Base-by-base conservation (phyloP, 2,329 filamentous ascomycete species). In the Pseudofabraea citricarpa region DNA sequence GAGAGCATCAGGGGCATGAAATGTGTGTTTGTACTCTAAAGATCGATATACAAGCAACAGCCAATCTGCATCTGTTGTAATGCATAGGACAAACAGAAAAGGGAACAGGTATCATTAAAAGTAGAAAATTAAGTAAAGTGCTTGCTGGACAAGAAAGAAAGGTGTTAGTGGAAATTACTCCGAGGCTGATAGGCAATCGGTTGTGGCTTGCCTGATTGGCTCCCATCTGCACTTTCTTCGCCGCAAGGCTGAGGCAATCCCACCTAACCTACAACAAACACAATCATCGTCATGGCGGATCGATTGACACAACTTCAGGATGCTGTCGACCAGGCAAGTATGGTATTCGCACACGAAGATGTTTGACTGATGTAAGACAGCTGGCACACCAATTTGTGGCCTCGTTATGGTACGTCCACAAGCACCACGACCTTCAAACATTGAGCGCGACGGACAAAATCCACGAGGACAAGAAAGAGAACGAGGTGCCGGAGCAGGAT, bases 231-330 rank as follows among this genome's bases (percentile, higher is more conserved):
- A 47, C 47, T 49, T 24, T 43, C 29, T 29, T 21, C 24, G 46
- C 45, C 49, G 47, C 46, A 46, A 48, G 24, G 45, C 44, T 40
- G 23, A 41, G 18, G 38, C 41, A 43, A 36, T 24, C 24, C 22
- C 22, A 42, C 26, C 22, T 15, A 10, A 18, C 10, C 21, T 1
- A 27, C 21, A 9, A 39, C 26, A 35, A 29, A 27, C n/a, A 21
- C 39, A 48, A 8, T n/a, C n/a, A n/a, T n/a, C n/a, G n/a, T n/a
- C 41, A 89, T 89, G 81, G 76, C 77, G 21, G 88, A 94, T 61
- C 74, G 84, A 49, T 74, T 94, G 45, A 91, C 88, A 1, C 87
- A 93, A 64, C 73, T 93, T 45, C 88, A 94, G 66, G 87, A 93
- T 69, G 83, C 86, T 64, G 79, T 91, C 48, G 87, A 93, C 59